phyloP scores from a whole-genome alignment of 352 stramenopile species.

The Phytophthora vignae region DNA sequence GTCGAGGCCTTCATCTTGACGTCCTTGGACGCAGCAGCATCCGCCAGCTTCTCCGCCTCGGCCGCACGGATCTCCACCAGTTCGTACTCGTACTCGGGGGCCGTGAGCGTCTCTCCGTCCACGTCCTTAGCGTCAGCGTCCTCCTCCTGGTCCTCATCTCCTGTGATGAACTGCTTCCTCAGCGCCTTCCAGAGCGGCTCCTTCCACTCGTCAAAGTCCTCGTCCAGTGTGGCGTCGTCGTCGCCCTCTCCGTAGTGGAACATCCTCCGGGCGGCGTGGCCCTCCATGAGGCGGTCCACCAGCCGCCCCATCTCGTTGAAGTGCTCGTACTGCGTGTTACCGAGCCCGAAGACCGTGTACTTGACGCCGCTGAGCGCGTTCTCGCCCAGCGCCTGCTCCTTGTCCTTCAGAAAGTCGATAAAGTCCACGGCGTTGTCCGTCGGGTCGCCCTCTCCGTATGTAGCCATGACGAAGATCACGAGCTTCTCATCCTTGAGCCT shows the following conservation, averaged over 20 bases:
- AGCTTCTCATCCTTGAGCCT: conserved; percentile 55
- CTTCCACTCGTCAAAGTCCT: conserved; percentile 96
- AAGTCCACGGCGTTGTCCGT: conserved; percentile 98
- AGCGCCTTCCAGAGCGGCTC: conserved; percentile 91
- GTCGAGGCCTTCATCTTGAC: conserved; percentile 80
- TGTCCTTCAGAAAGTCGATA: conserved; percentile 91
- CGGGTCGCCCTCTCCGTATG: conserved; percentile 98
- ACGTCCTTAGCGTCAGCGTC: background rate
- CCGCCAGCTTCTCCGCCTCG: conserved; percentile 23
- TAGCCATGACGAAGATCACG: conserved; percentile 96
- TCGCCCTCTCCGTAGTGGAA: conserved; percentile 95
- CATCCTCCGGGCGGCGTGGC: conserved; percentile 87
- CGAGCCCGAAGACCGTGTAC: conserved; percentile 98
- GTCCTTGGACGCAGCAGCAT: conserved; percentile 10
- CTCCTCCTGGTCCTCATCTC: conserved; percentile 30
- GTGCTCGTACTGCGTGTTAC: conserved; percentile 99
- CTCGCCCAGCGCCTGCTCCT: conserved; percentile 35
- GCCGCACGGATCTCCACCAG: conserved; percentile 51
- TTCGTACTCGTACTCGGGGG: conserved; percentile 72
- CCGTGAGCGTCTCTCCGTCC: conserved; percentile 27
- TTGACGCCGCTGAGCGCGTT: conserved; percentile 68
- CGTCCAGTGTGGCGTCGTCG: conserved; percentile 95
- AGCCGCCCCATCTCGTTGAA: conserved; percentile 97
- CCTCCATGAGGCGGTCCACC: conserved; percentile 89
- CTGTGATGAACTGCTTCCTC: conserved; percentile 67